Conservation (phyloP, 2,329 filamentous ascomycete genomes). For the Penicillium frequentans region DNA sequence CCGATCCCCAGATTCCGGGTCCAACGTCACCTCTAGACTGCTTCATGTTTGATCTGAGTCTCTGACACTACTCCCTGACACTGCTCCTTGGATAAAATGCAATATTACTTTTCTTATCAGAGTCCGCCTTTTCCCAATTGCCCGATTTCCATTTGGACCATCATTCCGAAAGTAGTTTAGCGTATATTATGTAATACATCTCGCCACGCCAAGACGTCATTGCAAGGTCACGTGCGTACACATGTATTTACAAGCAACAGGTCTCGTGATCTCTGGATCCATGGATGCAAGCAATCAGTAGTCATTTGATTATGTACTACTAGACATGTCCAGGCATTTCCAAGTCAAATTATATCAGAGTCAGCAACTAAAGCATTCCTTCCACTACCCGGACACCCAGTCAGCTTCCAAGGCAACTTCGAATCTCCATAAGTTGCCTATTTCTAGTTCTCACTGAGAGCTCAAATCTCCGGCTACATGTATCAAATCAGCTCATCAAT, state of each 20-base stretch:
- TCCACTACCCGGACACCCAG: background rate
- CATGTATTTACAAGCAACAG: no score
- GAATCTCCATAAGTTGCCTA: no score
- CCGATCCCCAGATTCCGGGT: background rate
- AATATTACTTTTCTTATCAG: background rate
- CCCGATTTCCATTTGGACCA: no score
- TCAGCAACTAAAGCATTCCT: background rate
- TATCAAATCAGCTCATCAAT: background rate
- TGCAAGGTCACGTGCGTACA: no score
- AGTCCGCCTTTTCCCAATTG: background rate
- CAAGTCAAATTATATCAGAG: no score
- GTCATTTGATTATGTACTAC: no score
- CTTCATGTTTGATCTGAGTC: no score
- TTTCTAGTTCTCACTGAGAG: background rate
- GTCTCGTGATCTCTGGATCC: no score
- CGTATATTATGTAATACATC: background rate
- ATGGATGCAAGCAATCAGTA: no score
- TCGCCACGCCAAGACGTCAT: background rate
- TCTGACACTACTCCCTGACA: background rate
- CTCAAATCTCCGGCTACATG: background rate
- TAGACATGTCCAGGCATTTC: no score
- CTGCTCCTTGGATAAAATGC: background rate
- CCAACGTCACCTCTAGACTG: constrained; percentile 2
- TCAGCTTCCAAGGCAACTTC: background rate
- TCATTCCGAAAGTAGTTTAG: background rate